Evolutionary conservation across 2,329 filamentous ascomycete species (phyloP).

Genomic region (Fusarium nematophilum): DNA sequence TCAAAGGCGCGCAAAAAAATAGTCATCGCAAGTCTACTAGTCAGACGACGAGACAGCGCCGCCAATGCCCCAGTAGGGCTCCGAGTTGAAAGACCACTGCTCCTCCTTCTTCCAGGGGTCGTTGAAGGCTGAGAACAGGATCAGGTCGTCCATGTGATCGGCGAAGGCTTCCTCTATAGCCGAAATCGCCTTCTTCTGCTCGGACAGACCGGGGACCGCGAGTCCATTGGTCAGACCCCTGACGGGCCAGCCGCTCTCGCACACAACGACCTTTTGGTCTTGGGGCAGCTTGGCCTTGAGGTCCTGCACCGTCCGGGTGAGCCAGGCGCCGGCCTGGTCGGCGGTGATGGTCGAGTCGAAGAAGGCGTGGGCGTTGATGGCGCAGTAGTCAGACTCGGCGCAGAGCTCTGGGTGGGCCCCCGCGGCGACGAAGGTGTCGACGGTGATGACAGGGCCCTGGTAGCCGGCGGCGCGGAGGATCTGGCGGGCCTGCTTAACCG

Average conservation of each 20-base stretch:
- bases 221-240: constrained; percentile 71
- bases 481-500: constrained; percentile 67
- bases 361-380: constrained; percentile 86
- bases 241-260: constrained; percentile 88
- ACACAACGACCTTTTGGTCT: constrained; percentile 75
- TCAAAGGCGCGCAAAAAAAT: constrained; percentile 8
- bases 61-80: constrained; percentile 80
- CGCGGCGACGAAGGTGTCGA: constrained; percentile 81
- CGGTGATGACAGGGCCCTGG: constrained; percentile 78
- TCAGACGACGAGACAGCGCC: constrained; percentile 43
- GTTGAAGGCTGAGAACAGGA: constrained; percentile 85
- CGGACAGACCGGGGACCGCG: constrained; percentile 74
- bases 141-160: constrained; percentile 61
- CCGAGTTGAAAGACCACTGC: constrained; percentile 72
- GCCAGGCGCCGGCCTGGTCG: constrained; percentile 73
- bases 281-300: constrained; percentile 57
- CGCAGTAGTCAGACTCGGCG: constrained; percentile 79
- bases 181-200: constrained; percentile 74
- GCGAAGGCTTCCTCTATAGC: constrained; percentile 72
- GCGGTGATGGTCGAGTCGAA: constrained; percentile 76
- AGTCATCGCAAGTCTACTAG: constrained; percentile 16
- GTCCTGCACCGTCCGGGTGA: constrained; percentile 64
- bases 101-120: constrained; percentile 80
- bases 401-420: constrained; percentile 76
- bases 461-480: constrained; percentile 73